Evolutionary conservation across 1,139 yeast genomes (phyloP), one percentile per base, ranked within the genome.

Genomic region (Zygosaccharomyces sapae): DNA sequence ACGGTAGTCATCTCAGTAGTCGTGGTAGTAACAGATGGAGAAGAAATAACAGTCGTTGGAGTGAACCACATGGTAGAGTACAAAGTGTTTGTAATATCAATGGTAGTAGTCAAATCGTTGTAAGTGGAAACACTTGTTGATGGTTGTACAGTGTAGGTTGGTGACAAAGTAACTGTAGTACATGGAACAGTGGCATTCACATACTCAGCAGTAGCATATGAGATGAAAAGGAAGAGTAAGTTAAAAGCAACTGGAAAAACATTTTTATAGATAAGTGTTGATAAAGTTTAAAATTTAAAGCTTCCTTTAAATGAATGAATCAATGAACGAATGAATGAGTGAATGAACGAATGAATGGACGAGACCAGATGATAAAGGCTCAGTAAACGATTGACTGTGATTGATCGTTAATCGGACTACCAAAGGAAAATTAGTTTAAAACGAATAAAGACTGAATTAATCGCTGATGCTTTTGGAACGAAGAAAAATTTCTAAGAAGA

Each of bases 71-170:
- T 42, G 33, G 57, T 53, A 39, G 49, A 29, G 53, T 50, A 58
- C 38, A 54, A 29, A 25, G 65, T 61, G 19, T 55, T 53, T 18
- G 66, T 62, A 37, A 55, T 39, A 45, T 51, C 61, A 44, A 51
- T 51, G 33, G 61, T 59, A 13, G 60, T 55, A 8, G 62, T 57
- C 25, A 48, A 51, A 46, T 58, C 58, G 37, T 50, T 41, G 47
- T 55, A 54, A 30, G 58, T 54, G 18, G 44, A 46, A 20, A 53
- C 53, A 19, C 49, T 53, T 6, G 47, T 51, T 25, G 50, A 42
- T 19, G 57, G 54, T 22, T 43, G 37, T 12, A 57, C 57, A 8
- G 56, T 44, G 41, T 52, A 50, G 33, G 49, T 45, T 43, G 62
- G 62, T 4, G 52, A 38, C 47, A 56, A 47, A 33, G 61, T 55